Evolutionary conservation across 1,284 basidiomycete species (phyloP).

Genomic region (Farysia itapuensis): DNA sequence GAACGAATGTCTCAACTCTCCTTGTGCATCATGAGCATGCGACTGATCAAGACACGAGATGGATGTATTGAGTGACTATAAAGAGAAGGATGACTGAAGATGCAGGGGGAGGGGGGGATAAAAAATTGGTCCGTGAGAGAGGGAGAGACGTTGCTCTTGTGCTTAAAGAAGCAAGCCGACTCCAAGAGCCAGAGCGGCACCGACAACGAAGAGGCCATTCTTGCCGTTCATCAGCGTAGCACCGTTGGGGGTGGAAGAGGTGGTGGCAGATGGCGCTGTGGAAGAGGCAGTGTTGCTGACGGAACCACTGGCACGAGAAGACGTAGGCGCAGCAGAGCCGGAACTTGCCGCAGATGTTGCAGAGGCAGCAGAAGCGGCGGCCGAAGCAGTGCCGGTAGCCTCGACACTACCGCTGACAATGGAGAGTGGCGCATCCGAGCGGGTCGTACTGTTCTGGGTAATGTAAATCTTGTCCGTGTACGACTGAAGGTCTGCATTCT

Average conservation of each 20-base stretch:
- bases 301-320: background rate
- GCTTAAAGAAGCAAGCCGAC: background rate
- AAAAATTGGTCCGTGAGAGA: too few relatives aligned
- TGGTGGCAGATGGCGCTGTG: background rate
- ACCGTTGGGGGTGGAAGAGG: background rate
- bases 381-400: background rate
- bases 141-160: too few relatives aligned
- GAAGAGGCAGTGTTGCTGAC: background rate
- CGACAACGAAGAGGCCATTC: background rate
- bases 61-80: too few relatives aligned
- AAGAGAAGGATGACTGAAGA: too few relatives aligned
- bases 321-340: background rate
- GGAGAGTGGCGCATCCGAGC: slow-evolving; percentile 8
- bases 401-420: slow-evolving; percentile 15
- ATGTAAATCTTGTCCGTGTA: slow-evolving; percentile 48
- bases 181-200: background rate
- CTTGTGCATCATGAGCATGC: too few relatives aligned
- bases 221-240: background rate
- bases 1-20: too few relatives aligned
- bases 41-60: too few relatives aligned
- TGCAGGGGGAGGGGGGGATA: too few relatives aligned
- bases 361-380: slow-evolving; percentile 7
- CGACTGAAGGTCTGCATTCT: slow-evolving; percentile 29
- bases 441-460: slow-evolving; percentile 21
- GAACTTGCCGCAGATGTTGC: slow-evolving; percentile 3